Evolutionary conservation across 768 basidiomycete genomes (phyloP), one percentile per base, ranked within the genome.

Genomic region (Dioszegia aurantiaca): DNA sequence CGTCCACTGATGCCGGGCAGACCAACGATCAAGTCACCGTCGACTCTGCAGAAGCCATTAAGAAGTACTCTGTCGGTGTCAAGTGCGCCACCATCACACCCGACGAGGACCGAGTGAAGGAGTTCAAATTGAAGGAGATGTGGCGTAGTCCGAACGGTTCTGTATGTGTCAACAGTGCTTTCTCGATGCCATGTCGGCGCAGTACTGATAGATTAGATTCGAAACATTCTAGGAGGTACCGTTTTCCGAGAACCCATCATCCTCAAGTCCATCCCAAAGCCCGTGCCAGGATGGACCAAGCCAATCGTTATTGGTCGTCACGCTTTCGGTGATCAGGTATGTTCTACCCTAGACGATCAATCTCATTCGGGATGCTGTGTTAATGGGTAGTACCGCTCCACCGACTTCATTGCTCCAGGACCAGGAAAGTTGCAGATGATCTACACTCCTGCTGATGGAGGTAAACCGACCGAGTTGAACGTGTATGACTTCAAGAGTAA

Each of bases 51-150:
- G 85, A 97, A 66, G 95, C 95, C 56, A 97, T 97, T 75, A 82
- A 88, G 57, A 83, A 95, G 78, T 85, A 95, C 83, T 86, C 86
- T 63, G 95, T 99, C 64, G 95, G 94, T 63, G 92, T 98, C 80
- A 99, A 99, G 79, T 99, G 94, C 80, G 94, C 93, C 39, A 98
- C 94, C 43, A 98, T 98, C 79, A 99, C 95, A 1, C 95, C 95
- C 5, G 95, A 99, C 74, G 94, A 98, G 76, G 90, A 86, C 23
- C 87, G 93, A 58, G 91, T 97, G 45, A 80, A 92, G 60, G 95
- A 98, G 79, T 99, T 95, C 84, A 89, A 91, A 48, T 82, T 99
- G 74, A 97, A 95, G 82, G 85, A 93, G 79, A 99, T 99, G 94
- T 95, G 91, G 93, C 87, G 82, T 81, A 90, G 89, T 72, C 94